Percentiles rank a stretch among this genome's conserved stretches.
phyloP scores from a whole-genome alignment of 805 yeast genomes.

The Wickerhamiella siamensis region DNA sequence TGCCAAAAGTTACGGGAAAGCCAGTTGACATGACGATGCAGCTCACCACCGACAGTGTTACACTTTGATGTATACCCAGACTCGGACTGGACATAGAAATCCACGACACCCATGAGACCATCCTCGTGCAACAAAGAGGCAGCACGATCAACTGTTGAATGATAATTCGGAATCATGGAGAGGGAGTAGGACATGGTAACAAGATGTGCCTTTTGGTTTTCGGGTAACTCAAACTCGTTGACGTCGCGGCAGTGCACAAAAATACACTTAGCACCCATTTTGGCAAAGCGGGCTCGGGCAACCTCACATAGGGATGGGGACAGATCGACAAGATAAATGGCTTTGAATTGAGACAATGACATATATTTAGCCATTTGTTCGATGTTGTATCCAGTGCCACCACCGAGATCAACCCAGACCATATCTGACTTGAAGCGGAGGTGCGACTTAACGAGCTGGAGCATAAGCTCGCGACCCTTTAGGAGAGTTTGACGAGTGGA shows the following conservation, averaged over 20 bases:
- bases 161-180: slow-evolving; percentile 75
- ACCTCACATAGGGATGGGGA: slow-evolving; percentile 65
- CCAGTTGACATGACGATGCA: slow-evolving; percentile 65
- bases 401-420: slow-evolving; percentile 41
- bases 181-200: slow-evolving; percentile 68
- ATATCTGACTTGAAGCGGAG: slow-evolving; percentile 26
- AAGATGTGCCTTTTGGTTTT: slow-evolving; percentile 38
- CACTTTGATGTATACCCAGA: slow-evolving; percentile 53
- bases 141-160: slow-evolving; percentile 63
- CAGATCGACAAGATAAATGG: slow-evolving; percentile 58
- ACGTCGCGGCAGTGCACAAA: slow-evolving; percentile 63
- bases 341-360: slow-evolving; percentile 39
- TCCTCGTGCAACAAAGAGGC: slow-evolving; percentile 34
- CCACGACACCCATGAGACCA: slow-evolving; percentile 59
- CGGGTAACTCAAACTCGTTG: slow-evolving; percentile 45
- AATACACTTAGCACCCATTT: slow-evolving; percentile 42
- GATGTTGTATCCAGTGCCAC: slow-evolving; percentile 75
- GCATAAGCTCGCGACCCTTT: slow-evolving; percentile 56
- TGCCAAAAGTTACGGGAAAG: slow-evolving; percentile 69
- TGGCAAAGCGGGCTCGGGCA: slow-evolving; percentile 44
- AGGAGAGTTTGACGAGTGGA: slow-evolving; percentile 50
- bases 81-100: slow-evolving; percentile 62
- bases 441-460: slow-evolving; percentile 45
- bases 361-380: slow-evolving; percentile 53
- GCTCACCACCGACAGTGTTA: slow-evolving; percentile 62